Percentiles rank a stretch among this genome's conserved stretches.
phyloP scores from a whole-genome alignment of 2,329 filamentous ascomycete species.

The Bipolaris gigantea region DNA sequence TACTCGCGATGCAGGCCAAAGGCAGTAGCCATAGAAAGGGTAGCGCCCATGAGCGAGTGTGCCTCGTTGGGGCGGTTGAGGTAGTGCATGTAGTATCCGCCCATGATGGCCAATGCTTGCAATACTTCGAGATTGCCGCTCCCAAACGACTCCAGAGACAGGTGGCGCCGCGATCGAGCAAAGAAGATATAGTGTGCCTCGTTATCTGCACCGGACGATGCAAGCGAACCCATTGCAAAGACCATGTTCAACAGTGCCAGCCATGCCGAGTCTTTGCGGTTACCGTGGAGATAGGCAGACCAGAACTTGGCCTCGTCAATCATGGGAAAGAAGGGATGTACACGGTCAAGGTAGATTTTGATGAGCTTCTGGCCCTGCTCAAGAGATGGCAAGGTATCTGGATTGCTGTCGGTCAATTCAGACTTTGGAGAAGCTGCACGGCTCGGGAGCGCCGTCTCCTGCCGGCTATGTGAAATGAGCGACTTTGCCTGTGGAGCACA shows the following conservation, averaged over 20 bases:
- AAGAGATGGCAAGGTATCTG: constrained; percentile 56
- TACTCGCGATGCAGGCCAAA: constrained; percentile 71
- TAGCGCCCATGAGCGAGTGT: constrained; percentile 70
- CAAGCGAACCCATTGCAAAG: constrained; percentile 73
- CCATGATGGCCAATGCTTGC: constrained; percentile 70
- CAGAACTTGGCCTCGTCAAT: constrained; percentile 72
- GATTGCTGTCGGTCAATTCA: constrained; percentile 35
- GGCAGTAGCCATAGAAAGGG: constrained; percentile 73
- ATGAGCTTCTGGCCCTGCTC: constrained; percentile 70
- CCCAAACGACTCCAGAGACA: constrained; percentile 68
- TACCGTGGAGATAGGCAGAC: constrained; percentile 64
- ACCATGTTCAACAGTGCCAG: constrained; percentile 74
- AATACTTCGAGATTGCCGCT: constrained; percentile 73
- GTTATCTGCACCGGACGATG: constrained; percentile 63
- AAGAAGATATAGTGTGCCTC: constrained; percentile 71
- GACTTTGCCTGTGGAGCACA: constrained; percentile 56
- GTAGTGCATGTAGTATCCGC: constrained; percentile 77
- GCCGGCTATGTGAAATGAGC: constrained; percentile 51
- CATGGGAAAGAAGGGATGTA: constrained; percentile 73
- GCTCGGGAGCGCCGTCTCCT: constrained; percentile 43
- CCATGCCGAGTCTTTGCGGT: constrained; percentile 69
- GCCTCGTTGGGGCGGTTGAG: constrained; percentile 77
- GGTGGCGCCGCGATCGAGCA: constrained; percentile 65
- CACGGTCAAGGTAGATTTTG: constrained; percentile 74
- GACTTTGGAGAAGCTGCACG: constrained; percentile 43